These are phyloP conservation scores for Solanum ahanhuiri DNA, from an alignment of 257 asterid species.

Conservation along the genomic window DNA sequence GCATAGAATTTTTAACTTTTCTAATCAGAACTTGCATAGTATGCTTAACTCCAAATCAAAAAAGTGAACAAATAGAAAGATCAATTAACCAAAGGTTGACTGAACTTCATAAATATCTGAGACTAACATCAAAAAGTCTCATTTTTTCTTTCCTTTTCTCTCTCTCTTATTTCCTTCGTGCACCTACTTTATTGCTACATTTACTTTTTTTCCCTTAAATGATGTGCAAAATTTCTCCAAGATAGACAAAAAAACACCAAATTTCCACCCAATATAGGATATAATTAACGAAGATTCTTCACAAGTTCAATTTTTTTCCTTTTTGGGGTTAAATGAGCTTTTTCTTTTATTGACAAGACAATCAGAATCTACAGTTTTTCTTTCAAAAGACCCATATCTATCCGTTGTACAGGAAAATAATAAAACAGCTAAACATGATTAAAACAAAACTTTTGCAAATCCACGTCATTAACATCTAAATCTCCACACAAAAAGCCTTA, in stretches of 20 bases:
- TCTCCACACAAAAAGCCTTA: background rate
- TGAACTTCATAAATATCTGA: background rate
- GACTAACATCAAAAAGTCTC: background rate
- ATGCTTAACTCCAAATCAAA: background rate
- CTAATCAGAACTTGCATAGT: background rate
- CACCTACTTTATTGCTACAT: background rate
- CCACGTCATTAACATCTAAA: background rate
- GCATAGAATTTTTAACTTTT: background rate
- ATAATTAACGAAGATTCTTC: background rate
- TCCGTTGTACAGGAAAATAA: background rate
- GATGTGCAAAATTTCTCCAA: background rate
- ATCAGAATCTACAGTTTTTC: background rate
- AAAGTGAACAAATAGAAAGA: background rate
- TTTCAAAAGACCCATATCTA: conserved; percentile 8
- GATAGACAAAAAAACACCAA: background rate
- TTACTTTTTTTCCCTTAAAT: background rate
- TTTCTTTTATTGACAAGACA: conserved; percentile 17
- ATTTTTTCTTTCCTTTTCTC: background rate
- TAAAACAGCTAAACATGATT: conserved; percentile 4
- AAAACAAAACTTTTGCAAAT: background rate
- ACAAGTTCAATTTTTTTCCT: background rate
- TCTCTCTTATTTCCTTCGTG: too few relatives aligned
- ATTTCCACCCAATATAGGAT: background rate
- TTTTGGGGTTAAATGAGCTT: background rate
- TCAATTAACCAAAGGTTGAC: background rate